These are phyloP conservation scores for Clathrospora elynae DNA, from an alignment of 2,329 filamentous ascomycete species.

Conservation along the genomic window DNA sequence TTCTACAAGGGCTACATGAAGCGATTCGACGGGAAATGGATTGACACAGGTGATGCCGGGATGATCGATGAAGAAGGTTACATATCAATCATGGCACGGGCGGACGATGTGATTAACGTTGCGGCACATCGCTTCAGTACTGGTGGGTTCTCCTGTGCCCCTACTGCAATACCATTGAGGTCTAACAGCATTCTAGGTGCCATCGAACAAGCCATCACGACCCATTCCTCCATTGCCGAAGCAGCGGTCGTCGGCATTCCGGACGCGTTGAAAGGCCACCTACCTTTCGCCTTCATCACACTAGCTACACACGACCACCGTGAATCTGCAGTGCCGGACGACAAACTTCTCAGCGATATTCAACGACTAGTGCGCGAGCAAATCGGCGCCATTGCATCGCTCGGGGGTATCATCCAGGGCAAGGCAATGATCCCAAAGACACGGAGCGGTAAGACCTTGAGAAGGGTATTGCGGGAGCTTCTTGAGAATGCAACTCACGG, in stretches of 20 bases:
- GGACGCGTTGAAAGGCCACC: slow-evolving; percentile 83
- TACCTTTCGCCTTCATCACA: slow-evolving; percentile 87
- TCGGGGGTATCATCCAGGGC: slow-evolving; percentile 85
- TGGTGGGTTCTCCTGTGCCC: slow-evolving; percentile 56
- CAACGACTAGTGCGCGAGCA: slow-evolving; percentile 75
- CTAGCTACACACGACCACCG: slow-evolving; percentile 60
- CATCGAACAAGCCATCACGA: slow-evolving; percentile 89
- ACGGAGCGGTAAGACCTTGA: slow-evolving; percentile 85
- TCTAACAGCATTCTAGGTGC: slow-evolving; percentile 59
- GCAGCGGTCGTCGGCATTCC: slow-evolving; percentile 86
- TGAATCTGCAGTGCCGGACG: slow-evolving; percentile 56
- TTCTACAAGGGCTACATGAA: slow-evolving; percentile 87
- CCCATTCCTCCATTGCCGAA: slow-evolving; percentile 78
- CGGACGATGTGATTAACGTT: slow-evolving; percentile 94
- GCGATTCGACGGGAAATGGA: slow-evolving; percentile 78
- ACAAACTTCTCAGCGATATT: slow-evolving; percentile 64
- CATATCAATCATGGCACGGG: slow-evolving; percentile 66
- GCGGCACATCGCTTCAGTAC: slow-evolving; percentile 90
- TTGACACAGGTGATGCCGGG: slow-evolving; percentile 91
- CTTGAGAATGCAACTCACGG: slow-evolving; percentile 80
- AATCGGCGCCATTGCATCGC: slow-evolving; percentile 83
- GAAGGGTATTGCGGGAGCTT: slow-evolving; percentile 79
- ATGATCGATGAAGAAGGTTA: slow-evolving; percentile 77
- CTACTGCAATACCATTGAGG: neutral
- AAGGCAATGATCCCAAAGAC: slow-evolving; percentile 91